Percentiles rank a stretch among this genome's conserved stretches.
Evolutionary conservation across 2,329 filamentous ascomycete genomes (phyloP).

Genomic region (Lojkania enalia): DNA sequence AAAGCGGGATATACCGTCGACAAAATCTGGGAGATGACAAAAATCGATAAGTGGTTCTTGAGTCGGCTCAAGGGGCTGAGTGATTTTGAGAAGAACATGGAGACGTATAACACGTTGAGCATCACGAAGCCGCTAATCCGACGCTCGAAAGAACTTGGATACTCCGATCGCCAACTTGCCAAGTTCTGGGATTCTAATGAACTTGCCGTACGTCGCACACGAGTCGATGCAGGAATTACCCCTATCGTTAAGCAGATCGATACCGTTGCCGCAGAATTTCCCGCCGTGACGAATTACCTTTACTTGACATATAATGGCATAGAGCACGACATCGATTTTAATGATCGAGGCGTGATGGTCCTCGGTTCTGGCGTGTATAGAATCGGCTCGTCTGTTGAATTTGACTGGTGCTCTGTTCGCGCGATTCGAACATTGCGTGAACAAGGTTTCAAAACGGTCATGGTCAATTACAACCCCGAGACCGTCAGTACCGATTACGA

Average conservation of each 20-base stretch:
- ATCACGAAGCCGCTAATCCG: conserved; percentile 68
- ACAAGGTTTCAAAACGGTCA: conserved; percentile 87
- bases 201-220: conserved; percentile 79
- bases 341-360: conserved; percentile 94
- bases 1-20: conserved; percentile 89
- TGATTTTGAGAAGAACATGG: conserved; percentile 83
- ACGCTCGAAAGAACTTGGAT: conserved; percentile 90
- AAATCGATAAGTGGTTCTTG: conserved; percentile 99
- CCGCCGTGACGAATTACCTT: conserved; percentile 90
- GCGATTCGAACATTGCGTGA: conserved; percentile 88
- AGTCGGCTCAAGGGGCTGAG: conserved; percentile 87
- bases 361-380: conserved; percentile 94
- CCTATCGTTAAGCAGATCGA: conserved; percentile 98
- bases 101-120: conserved; percentile 67
- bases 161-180: conserved; percentile 89
- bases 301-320: conserved; percentile 95
- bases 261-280: conserved; percentile 96
- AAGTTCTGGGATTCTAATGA: conserved; percentile 96
- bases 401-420: conserved; percentile 97
- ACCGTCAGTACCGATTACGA: conserved; percentile 91
- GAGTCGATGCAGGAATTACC: conserved; percentile 82
- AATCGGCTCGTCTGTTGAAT: conserved; percentile 96
- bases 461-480: conserved; percentile 94
- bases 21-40: conserved; percentile 97
- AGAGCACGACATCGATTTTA: conserved; percentile 80